Base-by-base conservation (phyloP, 805 yeast species). In the Candida mattraensis region DNA sequence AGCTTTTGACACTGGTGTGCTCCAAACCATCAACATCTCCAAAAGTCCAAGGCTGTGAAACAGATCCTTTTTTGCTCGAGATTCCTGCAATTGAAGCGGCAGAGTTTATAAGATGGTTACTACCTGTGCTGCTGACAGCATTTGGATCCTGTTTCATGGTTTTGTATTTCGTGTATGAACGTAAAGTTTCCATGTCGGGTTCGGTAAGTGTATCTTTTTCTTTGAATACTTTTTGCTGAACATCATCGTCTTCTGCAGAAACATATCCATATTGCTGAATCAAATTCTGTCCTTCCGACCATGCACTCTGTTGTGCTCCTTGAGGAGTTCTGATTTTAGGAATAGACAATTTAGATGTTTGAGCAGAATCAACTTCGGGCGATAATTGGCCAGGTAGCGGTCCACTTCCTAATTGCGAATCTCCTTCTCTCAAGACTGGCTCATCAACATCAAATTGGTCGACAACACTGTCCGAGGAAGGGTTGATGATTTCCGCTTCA, bases 221-320 rank as follows among this genome's bases (percentile, higher is more conserved):
- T 21, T 24, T 20, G 12, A 7, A 11, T 14, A 23, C 14, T 15
- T 13, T 17, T 10, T n/a, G 15, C 14, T 33, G 11, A 14, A 14
- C 18, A 15, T 30, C 15, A n/a, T 15, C 34, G 3, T 34, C 40
- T 17, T 31, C 30, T 5, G 51, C 45, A 2, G 56, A 48, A 7
- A 40, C 18, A 34, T 54, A 51, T 5, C 57, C 58, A 37, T 35
- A 53, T 15, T 43, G 35, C 21, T 51, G 40, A 18, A 53, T 50
- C 13, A 53, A 24, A 10, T 34, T 30, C 16, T 48, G 39, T 5
- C 50, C 56, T 14, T 48, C 60, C 1, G 44, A 39, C 59, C 56
- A 53, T 5, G 41, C 47, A 19, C 53, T 48, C 12, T 40, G 44
- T 11, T 37, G 45, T 5, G 18, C 41, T 7, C 13, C 20, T 7